Evolutionary conservation across 2,329 filamentous ascomycete species (phyloP), one percentile per base, ranked within the genome.

Genomic region (Ascochyta pisi): DNA sequence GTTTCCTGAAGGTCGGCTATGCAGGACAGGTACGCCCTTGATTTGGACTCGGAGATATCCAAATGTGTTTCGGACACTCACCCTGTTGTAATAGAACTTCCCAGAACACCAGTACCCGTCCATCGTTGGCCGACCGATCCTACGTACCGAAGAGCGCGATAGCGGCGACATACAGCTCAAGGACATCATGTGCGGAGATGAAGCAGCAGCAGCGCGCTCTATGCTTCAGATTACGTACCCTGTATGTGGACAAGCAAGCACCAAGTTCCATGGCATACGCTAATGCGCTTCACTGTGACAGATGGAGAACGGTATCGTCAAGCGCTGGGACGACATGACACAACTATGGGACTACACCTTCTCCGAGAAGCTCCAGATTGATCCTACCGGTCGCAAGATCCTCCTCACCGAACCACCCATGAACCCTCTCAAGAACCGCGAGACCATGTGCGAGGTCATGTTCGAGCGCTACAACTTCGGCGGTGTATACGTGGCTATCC

Each of bases 321-420:
- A 97, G 86, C 93, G 92, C 75, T 99, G 95, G 95, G 95, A 99
- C 69, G 95, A 99, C 78, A 99, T 99, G 95, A 91, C 96, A 82
- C 94, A 98, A 75, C 88, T 99, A 52, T 99, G 95, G 95, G 94
- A 99, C 81, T 98, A 96, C 78, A 99, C 95, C 23, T 99, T 99
- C 78, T 89, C 86, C 78, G 94, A 99, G 77, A 98, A 98, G 86
- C 91, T 99, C 86, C 87, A 92, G 78, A 83, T 99, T 67, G 91
- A 98, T 76, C 87, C 95, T 2, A 86, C 86, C 22, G 94, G 92
- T 65, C 92, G 93, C 78, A 99, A 99, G 85, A 98, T 99, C 76
- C 86, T 99, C 63, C 85, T 98, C 67, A 98, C 94, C 42, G 95
- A 99, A 79, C 94, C 95, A 33, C 95, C 95, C 15, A 95, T 98